Conservation (phyloP, 192 early-diverging fungal species). For the Chytriomyces hyalinus region DNA sequence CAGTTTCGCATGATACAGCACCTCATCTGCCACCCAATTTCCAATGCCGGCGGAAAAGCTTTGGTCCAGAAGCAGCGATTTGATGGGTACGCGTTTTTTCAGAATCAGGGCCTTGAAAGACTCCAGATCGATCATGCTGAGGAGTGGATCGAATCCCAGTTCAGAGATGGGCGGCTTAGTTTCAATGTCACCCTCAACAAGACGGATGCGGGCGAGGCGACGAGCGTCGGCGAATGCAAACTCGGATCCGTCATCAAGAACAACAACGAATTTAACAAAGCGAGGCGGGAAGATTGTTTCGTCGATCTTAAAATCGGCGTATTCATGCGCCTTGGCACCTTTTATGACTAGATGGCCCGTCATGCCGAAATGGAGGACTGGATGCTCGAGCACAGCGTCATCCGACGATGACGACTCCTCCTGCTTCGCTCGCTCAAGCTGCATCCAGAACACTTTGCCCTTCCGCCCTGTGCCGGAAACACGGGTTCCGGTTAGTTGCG, state of each 20-base stretch:
- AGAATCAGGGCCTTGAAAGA: constrained; percentile 53
- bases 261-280: constrained; percentile 69
- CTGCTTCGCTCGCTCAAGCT: constrained; percentile 20
- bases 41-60: constrained; percentile 79
- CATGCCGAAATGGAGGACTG: constrained; percentile 73
- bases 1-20: constrained; percentile 73
- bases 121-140: constrained; percentile 55
- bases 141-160: constrained; percentile 80
- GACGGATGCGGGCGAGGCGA: constrained; percentile 68
- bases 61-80: constrained; percentile 78
- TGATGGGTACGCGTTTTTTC: constrained; percentile 63
- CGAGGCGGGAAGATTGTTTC: constrained; percentile 69
- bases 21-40: constrained; percentile 88
- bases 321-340: constrained; percentile 36
- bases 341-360: constrained; percentile 40
- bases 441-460: constrained; percentile 76
- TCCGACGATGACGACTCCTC: too few relatives aligned
- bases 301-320: constrained; percentile 45
- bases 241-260: constrained; percentile 41
- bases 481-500: constrained; percentile 47
- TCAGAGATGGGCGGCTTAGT: constrained; percentile 55
- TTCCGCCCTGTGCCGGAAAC: constrained; percentile 69
- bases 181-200: constrained; percentile 58
- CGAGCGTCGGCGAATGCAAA: constrained; percentile 70
- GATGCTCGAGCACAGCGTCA: constrained; percentile 42